Evolutionary conservation across 768 basidiomycete genomes (phyloP), one percentile per base, ranked within the genome.

Genomic region (Phlebiopsis flavidoalba): DNA sequence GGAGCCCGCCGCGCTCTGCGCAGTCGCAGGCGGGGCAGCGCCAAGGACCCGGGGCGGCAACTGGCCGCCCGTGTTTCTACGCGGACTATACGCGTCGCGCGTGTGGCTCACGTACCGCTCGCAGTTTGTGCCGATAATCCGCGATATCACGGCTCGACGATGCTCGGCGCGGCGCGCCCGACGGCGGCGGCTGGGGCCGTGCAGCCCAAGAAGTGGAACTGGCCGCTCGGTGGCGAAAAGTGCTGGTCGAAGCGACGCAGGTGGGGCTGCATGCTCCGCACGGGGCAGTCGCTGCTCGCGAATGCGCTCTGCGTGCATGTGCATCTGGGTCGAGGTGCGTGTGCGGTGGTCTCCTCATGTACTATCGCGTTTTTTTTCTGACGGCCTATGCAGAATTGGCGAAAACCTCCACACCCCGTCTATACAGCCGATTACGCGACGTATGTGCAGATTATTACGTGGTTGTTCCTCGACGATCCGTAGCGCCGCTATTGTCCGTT

Each of bases 391-490:
- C n/a, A 95, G 95, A n/a, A 95, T 60, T 96, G 95, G 94, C 80
- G 94, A 57, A 77, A 87, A 21, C 92, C 94, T 0, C 81, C 85
- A 0, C 70, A 83, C 60, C 77, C 83, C 2, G 75, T 86, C 14
- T 75, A 76, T 59, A 84, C 86, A 0, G 77, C 83, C 2, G 85
- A 80, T 63, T 94, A 91, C 69, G 91, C 91, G 0, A 88, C 84
- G 2, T 98, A 99, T 68, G 91, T 96, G 7, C 89, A 89, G 64
- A 89, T 98, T 55, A 60, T 99, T 21, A 89, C 92, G 0, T 98
- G 95, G 94, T 99, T 98, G 94, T 99, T 98, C 76, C 75, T 98
- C 50, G 96, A 99, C 70, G 87, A 89, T 1, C 95, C 95, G 0
- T 81, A n/a, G n/a, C 87, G 0, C 84, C 91, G 0, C 78, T 88